phyloP scores from a whole-genome alignment of 2,329 filamentous ascomycete genomes.

The Colletotrichum sp. region DNA sequence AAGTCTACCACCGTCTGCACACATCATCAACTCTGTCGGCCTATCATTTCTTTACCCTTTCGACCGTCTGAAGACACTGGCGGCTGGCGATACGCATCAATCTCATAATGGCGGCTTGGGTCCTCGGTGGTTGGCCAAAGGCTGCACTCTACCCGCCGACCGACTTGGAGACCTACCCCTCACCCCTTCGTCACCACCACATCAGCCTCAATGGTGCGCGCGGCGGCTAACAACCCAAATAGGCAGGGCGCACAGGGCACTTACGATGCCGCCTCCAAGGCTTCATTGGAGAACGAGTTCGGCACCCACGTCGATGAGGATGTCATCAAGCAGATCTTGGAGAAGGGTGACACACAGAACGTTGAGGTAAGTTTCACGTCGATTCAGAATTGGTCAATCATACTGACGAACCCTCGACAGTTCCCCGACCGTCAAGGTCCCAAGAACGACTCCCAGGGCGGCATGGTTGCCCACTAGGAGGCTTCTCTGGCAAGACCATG shows the following conservation, averaged over 20 bases:
- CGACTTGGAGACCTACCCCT: background rate
- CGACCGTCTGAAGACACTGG: background rate
- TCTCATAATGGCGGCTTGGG: background rate
- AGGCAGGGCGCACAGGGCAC: conserved; percentile 88
- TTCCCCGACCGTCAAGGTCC: conserved; percentile 56
- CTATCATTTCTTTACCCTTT: background rate
- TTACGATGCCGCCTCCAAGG: conserved; percentile 77
- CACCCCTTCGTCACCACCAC: background rate
- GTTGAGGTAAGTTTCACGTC: conserved; percentile 46
- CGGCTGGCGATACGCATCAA: background rate
- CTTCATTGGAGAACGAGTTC: conserved; percentile 83
- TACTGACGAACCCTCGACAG: conserved; percentile 32
- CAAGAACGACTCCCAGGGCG: conserved; percentile 58
- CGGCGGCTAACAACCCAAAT: background rate
- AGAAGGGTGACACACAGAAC: conserved; percentile 74
- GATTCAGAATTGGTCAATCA: fast-evolving
- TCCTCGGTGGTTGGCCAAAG: background rate
- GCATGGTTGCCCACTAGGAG: conserved; percentile 45
- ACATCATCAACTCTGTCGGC: background rate
- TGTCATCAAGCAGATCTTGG: conserved; percentile 80
- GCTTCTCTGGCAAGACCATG: background rate
- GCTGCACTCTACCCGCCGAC: background rate
- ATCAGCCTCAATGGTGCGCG: background rate
- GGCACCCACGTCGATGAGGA: conserved; percentile 81
- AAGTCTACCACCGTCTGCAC: conserved; percentile 43